Conservation (phyloP, 2,329 filamentous ascomycete species). For the Trichophyton schoenleinii region DNA sequence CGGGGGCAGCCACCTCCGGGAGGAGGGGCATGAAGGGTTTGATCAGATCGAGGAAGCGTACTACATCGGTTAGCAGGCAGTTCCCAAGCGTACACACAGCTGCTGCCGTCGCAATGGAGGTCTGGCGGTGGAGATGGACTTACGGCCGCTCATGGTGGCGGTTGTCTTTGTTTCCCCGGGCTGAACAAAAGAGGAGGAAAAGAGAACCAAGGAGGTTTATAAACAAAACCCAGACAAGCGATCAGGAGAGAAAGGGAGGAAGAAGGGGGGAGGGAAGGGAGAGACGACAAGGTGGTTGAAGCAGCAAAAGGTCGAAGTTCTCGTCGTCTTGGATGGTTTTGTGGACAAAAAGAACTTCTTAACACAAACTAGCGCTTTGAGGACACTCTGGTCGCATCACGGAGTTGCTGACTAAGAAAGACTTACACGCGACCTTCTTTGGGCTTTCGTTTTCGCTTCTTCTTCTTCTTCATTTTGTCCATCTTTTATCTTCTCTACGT, state of each 20-base stretch:
- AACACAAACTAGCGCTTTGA: slow-evolving; percentile 11
- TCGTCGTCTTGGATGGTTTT: background rate
- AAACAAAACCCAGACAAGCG: slow-evolving; percentile 19
- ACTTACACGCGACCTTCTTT: background rate
- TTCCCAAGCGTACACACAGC: slow-evolving; percentile 7
- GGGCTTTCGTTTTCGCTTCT: background rate
- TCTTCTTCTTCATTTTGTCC: background rate
- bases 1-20: slow-evolving; percentile 95
- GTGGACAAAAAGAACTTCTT: slow-evolving; percentile 3
- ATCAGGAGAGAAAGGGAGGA: slow-evolving; percentile 17
- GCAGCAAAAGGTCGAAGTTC: slow-evolving; percentile 7
- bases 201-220: slow-evolving; percentile 18
- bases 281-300: slow-evolving; percentile 17
- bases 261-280: slow-evolving; percentile 17
- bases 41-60: slow-evolving; percentile 98
- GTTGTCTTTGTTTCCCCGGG: slow-evolving; percentile 20
- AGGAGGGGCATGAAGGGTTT: slow-evolving; percentile 99
- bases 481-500: background rate
- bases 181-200: slow-evolving; percentile 17
- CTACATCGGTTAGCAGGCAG: slow-evolving; percentile 38
- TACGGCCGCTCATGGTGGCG: slow-evolving; percentile 48
- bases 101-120: slow-evolving; percentile 12
- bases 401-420: slow-evolving; percentile 5
- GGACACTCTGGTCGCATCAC: slow-evolving; percentile 15
- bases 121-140: slow-evolving; percentile 29